phyloP scores from a whole-genome alignment of 208 protist species.

The Acanthamoeba sp. region DNA sequence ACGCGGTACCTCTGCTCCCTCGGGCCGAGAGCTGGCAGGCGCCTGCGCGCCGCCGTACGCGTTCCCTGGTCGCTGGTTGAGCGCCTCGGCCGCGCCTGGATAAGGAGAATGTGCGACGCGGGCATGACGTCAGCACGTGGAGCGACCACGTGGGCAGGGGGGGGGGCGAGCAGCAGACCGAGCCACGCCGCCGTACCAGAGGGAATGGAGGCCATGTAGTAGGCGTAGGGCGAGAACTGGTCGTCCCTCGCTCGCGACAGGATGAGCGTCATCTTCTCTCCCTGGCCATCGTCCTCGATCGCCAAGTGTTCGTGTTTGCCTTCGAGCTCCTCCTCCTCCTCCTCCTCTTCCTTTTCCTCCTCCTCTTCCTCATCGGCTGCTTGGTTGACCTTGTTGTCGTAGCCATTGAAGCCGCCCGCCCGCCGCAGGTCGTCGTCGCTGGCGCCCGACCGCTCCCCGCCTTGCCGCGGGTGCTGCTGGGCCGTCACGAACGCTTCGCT shows the following conservation, averaged over 20 bases:
- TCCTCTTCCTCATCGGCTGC: neutral
- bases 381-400: neutral
- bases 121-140: no score
- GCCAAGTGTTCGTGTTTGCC: no score
- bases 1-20: no score
- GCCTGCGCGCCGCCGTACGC: no score
- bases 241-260: neutral
- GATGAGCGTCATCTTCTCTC: neutral
- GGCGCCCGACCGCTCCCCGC: neutral
- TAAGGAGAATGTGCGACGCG: no score
- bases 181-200: neutral
- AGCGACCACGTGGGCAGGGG: neutral
- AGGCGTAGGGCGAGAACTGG: constrained; percentile 30
- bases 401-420: neutral
- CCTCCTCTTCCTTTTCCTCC: neutral
- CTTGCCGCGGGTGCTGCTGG: neutral
- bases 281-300: neutral
- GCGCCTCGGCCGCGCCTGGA: no score
- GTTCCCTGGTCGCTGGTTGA: no score
- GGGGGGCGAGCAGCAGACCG: no score
- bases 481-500: neutral
- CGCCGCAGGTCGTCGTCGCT: neutral
- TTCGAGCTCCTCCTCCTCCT: neutral
- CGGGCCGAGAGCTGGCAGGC: no score
- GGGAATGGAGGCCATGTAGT: constrained; percentile 52